These are phyloP conservation scores for Pythium dissimile DNA, from an alignment of 352 stramenopile species.

Conservation along the genomic window DNA sequence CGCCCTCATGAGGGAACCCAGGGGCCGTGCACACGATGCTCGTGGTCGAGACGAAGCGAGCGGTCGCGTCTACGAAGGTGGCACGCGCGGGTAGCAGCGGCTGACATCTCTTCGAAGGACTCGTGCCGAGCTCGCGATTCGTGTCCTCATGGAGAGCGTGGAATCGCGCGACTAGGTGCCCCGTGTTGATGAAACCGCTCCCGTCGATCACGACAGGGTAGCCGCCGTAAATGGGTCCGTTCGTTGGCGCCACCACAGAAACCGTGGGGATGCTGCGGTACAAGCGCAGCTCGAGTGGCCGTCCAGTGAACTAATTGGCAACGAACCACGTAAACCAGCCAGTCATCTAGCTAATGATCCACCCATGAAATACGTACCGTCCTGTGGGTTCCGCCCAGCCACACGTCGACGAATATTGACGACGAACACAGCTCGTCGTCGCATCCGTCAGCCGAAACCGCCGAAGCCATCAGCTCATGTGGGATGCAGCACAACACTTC, in stretches of 20 bases:
- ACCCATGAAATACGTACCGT: conserved; percentile 39
- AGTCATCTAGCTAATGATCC: background rate
- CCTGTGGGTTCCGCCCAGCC: conserved; percentile 52
- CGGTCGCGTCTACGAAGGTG: conserved; percentile 4
- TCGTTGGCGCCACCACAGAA: conserved; percentile 45
- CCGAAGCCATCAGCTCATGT: background rate
- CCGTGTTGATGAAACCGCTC: conserved; percentile 58
- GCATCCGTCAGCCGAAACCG: background rate
- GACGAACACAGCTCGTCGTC: background rate
- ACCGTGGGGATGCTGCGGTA: conserved; percentile 45
- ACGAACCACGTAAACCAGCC: background rate
- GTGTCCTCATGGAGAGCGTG: conserved; percentile 34
- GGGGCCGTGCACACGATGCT: conserved; percentile 43
- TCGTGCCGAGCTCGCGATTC: conserved; percentile 1
- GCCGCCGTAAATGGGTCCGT: conserved; percentile 74
- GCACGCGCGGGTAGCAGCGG: background rate
- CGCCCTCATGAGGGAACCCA: conserved; percentile 54
- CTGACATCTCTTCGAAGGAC: background rate
- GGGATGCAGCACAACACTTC: conserved; percentile 21
- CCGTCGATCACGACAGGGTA: conserved; percentile 61
- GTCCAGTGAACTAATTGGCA: conserved; percentile 45
- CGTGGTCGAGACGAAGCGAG: conserved; percentile 42
- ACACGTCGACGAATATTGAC: conserved; percentile 59
- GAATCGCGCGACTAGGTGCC: conserved; percentile 57
- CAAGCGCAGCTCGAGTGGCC: conserved; percentile 45